Percentiles rank a stretch among this genome's conserved stretches.
These are phyloP conservation scores for Fusarium heterosporum DNA, from an alignment of 2,329 filamentous ascomycete species.

Conservation along the genomic window DNA sequence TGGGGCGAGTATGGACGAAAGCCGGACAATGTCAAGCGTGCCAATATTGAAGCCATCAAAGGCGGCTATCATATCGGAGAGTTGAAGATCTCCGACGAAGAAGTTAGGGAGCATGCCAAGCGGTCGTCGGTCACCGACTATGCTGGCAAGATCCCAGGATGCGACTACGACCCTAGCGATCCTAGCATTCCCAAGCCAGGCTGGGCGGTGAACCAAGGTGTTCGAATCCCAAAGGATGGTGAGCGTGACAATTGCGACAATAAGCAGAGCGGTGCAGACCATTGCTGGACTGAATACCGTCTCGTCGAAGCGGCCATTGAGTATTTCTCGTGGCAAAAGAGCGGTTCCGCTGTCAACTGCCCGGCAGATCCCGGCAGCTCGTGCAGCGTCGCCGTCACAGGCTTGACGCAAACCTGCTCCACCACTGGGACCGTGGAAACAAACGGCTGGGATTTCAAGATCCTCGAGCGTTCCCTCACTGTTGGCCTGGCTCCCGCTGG, in stretches of 20 bases:
- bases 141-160: not conserved
- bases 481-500: not conserved
- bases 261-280: too few species aligned
- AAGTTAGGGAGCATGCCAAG: conserved; percentile 2
- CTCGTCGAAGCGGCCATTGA: not conserved
- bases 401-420: not conserved
- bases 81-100: not conserved
- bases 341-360: not conserved
- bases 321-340: conserved; percentile 4
- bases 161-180: not conserved
- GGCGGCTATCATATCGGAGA: not conserved
- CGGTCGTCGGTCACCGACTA: not conserved
- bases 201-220: not conserved
- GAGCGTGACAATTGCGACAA: too few species aligned
- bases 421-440: not conserved
- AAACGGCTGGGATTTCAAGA: not conserved
- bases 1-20: not conserved
- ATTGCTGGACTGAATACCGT: not conserved
- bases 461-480: not conserved
- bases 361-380: not conserved
- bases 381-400: not conserved
- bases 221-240: not conserved
- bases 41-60: not conserved
- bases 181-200: not conserved
- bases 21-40: not conserved